These are phyloP conservation scores for Cutaneotrichosporon sp. DNA, from an alignment of 1,284 basidiomycete genomes.

Conservation along the genomic window DNA sequence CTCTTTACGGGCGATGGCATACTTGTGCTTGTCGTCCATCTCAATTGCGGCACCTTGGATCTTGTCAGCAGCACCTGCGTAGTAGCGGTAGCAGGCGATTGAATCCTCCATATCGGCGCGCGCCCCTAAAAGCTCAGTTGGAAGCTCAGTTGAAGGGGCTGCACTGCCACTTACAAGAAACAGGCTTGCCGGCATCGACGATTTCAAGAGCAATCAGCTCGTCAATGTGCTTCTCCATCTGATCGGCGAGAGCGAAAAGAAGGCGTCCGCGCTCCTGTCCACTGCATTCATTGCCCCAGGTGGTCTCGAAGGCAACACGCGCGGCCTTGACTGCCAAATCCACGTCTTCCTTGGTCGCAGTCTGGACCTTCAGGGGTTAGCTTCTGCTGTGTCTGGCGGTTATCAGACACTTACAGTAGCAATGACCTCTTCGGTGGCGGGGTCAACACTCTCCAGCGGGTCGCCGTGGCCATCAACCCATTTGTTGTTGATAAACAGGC, in stretches of 20 bases:
- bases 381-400: no score
- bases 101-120: slow-evolving; percentile 71
- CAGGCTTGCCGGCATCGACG: slow-evolving; percentile 82
- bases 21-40: slow-evolving; percentile 55
- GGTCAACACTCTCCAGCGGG: slow-evolving; percentile 31
- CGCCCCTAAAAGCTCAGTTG: slow-evolving; percentile 61
- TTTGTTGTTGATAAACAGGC: slow-evolving; percentile 35
- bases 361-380: slow-evolving; percentile 15
- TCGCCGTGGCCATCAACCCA: slow-evolving; percentile 27
- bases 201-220: slow-evolving; percentile 67
- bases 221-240: slow-evolving; percentile 74
- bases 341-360: slow-evolving; percentile 59
- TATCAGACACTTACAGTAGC: slow-evolving; percentile 30
- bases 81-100: slow-evolving; percentile 66
- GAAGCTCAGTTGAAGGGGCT: not conserved
- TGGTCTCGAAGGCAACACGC: slow-evolving; percentile 65
- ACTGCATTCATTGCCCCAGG: slow-evolving; percentile 68
- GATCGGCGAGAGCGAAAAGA: slow-evolving; percentile 78
- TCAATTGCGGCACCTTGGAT: slow-evolving; percentile 56
- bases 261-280: slow-evolving; percentile 65
- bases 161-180: slow-evolving; percentile 58
- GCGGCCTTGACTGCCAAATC: slow-evolving; percentile 78
- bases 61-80: slow-evolving; percentile 61
- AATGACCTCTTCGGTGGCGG: slow-evolving; percentile 56
- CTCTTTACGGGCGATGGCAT: slow-evolving; percentile 82